Evolutionary conservation across 352 stramenopile species (phyloP).

Genomic region (Globisporangium megalacanthum): DNA sequence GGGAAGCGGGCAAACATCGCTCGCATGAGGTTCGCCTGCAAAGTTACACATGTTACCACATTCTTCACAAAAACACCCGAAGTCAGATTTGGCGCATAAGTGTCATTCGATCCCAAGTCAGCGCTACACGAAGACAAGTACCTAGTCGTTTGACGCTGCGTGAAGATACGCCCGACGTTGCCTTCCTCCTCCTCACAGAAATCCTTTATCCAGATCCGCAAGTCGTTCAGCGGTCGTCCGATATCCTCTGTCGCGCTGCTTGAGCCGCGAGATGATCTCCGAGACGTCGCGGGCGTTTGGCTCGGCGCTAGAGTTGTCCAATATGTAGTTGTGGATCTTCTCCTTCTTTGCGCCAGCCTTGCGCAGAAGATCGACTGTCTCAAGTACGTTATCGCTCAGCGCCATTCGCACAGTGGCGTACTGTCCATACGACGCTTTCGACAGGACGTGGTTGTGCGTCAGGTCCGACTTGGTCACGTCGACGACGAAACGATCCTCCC

Average conservation of each 20-base stretch:
- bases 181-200: not conserved
- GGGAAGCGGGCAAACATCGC: not conserved
- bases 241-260: not conserved
- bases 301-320: not conserved
- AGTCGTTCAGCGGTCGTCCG: not conserved
- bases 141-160: not conserved
- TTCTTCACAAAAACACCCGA: too few relatives aligned
- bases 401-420: not conserved
- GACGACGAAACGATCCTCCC: not conserved
- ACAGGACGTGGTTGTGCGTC: not conserved
- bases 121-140: not conserved
- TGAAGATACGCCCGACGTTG: not conserved
- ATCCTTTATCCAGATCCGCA: not conserved
- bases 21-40: not conserved
- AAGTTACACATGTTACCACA: too few relatives aligned
- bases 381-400: not conserved
- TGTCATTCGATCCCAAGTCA: too few relatives aligned
- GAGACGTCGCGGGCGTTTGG: not conserved
- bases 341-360: not conserved
- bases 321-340: not conserved
- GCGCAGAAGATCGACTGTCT: not conserved
- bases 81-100: too few relatives aligned
- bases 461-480: not conserved
- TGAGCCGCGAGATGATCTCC: not conserved
- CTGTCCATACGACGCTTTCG: not conserved